Evolutionary conservation across 257 asterid species (phyloP).

Genomic region (Solanum lignicaule): DNA sequence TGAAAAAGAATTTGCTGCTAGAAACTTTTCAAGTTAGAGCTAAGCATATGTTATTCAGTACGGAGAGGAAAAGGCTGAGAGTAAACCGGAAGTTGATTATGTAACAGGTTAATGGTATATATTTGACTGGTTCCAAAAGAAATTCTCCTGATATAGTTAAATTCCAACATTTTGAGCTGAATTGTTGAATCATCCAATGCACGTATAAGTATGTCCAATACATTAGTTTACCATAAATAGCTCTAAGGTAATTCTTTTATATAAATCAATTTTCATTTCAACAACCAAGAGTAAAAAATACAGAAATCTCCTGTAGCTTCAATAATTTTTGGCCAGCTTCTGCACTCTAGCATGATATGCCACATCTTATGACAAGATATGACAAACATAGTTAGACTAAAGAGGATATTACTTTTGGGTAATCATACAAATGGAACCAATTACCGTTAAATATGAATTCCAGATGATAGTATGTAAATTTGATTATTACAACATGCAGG

Average conservation of each 20-base stretch:
- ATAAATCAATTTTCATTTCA: not conserved
- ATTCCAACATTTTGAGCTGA: not conserved
- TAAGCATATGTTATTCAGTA: not conserved
- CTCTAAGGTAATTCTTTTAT: not conserved
- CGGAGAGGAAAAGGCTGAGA: not conserved
- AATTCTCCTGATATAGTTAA: not conserved
- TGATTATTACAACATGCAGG: not conserved
- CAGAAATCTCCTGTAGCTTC: not conserved
- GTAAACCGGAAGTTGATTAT: not conserved
- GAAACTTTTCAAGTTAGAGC: not conserved
- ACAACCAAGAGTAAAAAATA: not conserved
- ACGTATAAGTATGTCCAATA: not conserved
- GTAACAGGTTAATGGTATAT: not conserved
- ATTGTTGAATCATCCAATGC: not conserved
- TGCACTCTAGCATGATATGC: not conserved
- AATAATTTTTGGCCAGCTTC: not conserved
- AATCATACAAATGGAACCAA: not conserved
- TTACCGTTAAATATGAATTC: not conserved
- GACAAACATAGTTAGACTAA: not conserved
- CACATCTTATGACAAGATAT: not conserved
- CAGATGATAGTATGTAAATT: not conserved
- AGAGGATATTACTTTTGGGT: not conserved
- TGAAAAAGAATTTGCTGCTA: not conserved
- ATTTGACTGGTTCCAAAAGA: not conserved
- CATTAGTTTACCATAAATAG: not conserved